These are phyloP conservation scores for Beauveria pseudobassiana DNA, from an alignment of 2,329 filamentous ascomycete species.

Conservation along the genomic window DNA sequence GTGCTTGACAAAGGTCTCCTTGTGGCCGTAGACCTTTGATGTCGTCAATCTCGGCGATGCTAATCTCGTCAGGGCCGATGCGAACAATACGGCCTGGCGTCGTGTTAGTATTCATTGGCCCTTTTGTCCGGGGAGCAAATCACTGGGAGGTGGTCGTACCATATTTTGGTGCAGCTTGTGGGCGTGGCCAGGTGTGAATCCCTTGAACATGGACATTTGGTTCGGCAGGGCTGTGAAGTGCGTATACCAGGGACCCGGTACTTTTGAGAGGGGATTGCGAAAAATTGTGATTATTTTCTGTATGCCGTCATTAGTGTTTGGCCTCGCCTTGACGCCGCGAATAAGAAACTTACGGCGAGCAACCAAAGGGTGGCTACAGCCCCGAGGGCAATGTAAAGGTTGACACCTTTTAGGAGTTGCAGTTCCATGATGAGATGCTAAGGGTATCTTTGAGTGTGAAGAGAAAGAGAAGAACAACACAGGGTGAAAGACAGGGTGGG, in stretches of 20 bases:
- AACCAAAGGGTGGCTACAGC: conserved; percentile 3
- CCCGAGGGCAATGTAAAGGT: conserved; percentile 5
- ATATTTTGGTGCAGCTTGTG: conserved; percentile 19
- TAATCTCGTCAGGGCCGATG: conserved; percentile 18
- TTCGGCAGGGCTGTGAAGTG: conserved; percentile 17
- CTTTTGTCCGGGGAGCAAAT: no score
- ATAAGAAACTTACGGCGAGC: background rate
- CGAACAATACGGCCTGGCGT: conserved; percentile 20
- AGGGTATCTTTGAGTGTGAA: background rate
- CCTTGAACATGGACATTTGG: conserved; percentile 16
- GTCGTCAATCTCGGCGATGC: conserved; percentile 16
- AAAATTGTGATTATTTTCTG: conserved; percentile 6
- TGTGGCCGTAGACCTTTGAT: conserved; percentile 26
- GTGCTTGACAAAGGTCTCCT: conserved; percentile 20
- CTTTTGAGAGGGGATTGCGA: conserved; percentile 11
- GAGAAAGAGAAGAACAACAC: background rate
- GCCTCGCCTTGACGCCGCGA: no score
- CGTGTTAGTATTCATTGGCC: background rate
- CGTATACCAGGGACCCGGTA: conserved; percentile 21
- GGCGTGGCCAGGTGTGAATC: conserved; percentile 14
- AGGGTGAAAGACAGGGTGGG: background rate
- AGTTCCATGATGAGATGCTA: background rate
- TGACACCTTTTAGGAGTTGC: conserved; percentile 1
- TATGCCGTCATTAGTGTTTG: background rate
- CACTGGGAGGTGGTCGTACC: conserved; percentile 9